Evolutionary conservation across 495 filamentous ascomycete species (phyloP).

Genomic region (Chaetomium fimeti): DNA sequence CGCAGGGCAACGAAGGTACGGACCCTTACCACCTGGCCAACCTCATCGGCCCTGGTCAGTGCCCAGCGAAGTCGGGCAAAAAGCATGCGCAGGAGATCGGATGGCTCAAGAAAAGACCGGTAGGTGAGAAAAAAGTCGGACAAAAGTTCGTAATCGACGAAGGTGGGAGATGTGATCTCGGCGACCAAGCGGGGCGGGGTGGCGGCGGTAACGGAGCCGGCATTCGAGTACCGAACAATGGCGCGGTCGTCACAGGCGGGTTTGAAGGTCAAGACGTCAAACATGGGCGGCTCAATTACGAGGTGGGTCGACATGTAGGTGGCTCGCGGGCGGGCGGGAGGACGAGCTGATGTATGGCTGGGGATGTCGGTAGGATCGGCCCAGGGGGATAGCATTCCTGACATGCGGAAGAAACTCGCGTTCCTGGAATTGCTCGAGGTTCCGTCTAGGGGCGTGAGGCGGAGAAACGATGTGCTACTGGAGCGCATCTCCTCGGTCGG

Average conservation of each 20-base stretch:
- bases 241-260: constrained; percentile 69
- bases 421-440: constrained; percentile 30
- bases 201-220: constrained; percentile 78
- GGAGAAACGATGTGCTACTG: constrained; percentile 45
- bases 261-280: constrained; percentile 72
- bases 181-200: constrained; percentile 90
- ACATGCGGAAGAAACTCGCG: constrained; percentile 31
- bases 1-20: constrained; percentile 93
- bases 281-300: constrained; percentile 62
- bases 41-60: constrained; percentile 72
- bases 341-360: constrained; percentile 29
- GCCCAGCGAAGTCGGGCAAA: constrained; percentile 87
- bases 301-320: constrained; percentile 48
- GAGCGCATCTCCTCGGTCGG: constrained; percentile 51
- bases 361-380: constrained; percentile 27
- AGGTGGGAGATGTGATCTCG: constrained; percentile 94
- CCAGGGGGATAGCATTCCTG: constrained; percentile 30
- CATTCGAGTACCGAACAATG: constrained; percentile 78
- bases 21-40: constrained; percentile 87
- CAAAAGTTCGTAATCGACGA: constrained; percentile 95
- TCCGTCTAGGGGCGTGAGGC: constrained; percentile 26
- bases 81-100: constrained; percentile 76
- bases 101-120: constrained; percentile 74
- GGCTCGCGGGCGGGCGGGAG: constrained; percentile 35
- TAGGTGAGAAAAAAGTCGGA: constrained; percentile 99